Percentiles rank a stretch among this genome's conserved stretches.
Conservation (phyloP, 1,139 yeast genomes). For the Taphrina populina region DNA sequence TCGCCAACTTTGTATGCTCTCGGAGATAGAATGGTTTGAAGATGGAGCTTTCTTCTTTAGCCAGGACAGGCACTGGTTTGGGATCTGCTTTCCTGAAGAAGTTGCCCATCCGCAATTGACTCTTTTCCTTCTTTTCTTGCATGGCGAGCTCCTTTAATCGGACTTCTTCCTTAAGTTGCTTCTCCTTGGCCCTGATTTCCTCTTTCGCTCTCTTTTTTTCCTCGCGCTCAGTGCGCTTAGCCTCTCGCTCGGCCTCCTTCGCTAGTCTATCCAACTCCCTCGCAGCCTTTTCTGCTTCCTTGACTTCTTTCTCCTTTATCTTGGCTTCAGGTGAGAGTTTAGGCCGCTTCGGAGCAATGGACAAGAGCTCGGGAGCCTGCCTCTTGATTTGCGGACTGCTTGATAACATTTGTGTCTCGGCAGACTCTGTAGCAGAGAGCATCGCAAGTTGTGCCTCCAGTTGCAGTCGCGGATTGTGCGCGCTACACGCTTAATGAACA, state of each 20-base stretch:
- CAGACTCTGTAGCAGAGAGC: no score
- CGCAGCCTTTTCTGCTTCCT: conserved; percentile 41
- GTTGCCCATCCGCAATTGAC: conserved; percentile 38
- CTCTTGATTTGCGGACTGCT: conserved; percentile 7
- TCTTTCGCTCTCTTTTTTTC: conserved; percentile 42
- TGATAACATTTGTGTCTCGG: no score
- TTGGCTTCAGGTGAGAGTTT: conserved; percentile 12
- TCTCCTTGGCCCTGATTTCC: conserved; percentile 42
- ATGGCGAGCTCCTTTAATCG: conserved; percentile 42
- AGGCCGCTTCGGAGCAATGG: conserved; percentile 2
- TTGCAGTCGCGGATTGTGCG: no score
- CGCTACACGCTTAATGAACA: no score
- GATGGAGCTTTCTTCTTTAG: conserved; percentile 26
- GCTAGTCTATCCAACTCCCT: conserved; percentile 25
- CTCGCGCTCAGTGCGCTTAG: conserved; percentile 40
- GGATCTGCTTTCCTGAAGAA: conserved; percentile 35
- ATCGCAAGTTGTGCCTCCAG: no score
- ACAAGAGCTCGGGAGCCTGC: not conserved
- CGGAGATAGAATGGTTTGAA: conserved; percentile 48
- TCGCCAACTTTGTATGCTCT: conserved; percentile 25
- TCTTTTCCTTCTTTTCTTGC: conserved; percentile 43
- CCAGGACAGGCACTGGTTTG: conserved; percentile 26
- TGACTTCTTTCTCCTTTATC: conserved; percentile 8
- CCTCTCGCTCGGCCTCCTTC: conserved; percentile 45
- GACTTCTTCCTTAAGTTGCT: conserved; percentile 40